Conservation (phyloP, 1,284 basidiomycete genomes). For the Ustilago sp. region DNA sequence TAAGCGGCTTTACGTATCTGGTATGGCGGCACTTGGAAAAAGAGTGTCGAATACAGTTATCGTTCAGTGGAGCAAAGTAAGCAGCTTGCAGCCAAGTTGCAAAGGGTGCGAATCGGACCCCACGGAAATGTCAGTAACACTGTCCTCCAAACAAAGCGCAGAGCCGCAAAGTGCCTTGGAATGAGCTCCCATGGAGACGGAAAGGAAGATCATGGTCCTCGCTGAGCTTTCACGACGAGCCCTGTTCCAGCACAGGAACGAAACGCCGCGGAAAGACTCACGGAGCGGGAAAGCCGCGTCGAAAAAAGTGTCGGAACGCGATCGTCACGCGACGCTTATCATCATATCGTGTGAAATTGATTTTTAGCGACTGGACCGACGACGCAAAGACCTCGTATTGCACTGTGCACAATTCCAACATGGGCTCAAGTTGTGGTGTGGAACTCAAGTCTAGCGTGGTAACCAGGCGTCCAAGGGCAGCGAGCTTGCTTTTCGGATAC, state of each 20-base stretch:
- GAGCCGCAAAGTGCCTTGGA: conserved; percentile 2
- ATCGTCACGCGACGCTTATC: conserved; percentile 1
- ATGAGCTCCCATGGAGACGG: background rate
- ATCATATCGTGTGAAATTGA: background rate
- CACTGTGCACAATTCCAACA: no score
- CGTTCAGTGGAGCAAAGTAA: background rate
- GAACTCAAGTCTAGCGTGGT: no score
- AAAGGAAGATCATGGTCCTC: background rate
- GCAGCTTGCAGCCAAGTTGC: background rate
- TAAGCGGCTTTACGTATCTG: no score
- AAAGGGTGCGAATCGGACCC: background rate
- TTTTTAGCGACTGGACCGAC: background rate
- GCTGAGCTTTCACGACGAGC: background rate
- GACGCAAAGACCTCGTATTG: background rate
- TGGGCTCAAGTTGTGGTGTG: no score
- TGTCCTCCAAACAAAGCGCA: background rate
- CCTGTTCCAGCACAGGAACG: background rate
- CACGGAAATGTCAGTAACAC: background rate
- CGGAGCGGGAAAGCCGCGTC: conserved; percentile 9
- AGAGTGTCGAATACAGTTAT: background rate
- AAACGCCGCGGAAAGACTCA: conserved; percentile 9
- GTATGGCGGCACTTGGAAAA: background rate
- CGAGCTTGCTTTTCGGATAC: no score
- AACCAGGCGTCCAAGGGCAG: no score
- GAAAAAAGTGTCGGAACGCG: conserved; percentile 7